Percentiles rank a stretch among this genome's conserved stretches.
phyloP scores from a whole-genome alignment of 2,329 filamentous ascomycete genomes.

The Ascochyta koolunga region DNA sequence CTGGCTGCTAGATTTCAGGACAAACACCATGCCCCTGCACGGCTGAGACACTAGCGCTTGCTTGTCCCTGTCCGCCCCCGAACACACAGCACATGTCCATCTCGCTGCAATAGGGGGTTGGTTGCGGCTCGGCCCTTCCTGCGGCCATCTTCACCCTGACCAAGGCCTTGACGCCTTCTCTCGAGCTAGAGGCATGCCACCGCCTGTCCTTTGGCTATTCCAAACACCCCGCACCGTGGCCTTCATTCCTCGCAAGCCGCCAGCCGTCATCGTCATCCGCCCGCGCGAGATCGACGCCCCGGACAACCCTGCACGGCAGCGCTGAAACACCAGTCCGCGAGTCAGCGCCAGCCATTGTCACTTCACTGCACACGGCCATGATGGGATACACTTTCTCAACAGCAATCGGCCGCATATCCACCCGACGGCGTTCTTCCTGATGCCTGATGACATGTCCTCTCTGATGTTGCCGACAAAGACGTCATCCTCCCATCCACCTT shows the following conservation, averaged over 20 bases:
- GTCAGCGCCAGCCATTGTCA: slow-evolving; percentile 3
- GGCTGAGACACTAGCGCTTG: slow-evolving; percentile 17
- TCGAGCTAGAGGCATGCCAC: no score
- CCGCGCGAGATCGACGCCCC: slow-evolving; percentile 9
- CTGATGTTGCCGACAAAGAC: no score
- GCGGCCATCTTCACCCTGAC: not conserved
- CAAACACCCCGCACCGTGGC: not conserved
- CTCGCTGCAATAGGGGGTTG: slow-evolving; percentile 2
- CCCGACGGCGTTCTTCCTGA: no score
- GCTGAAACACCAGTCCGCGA: slow-evolving; percentile 12
- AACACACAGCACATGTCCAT: slow-evolving; percentile 10
- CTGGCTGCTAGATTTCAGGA: slow-evolving; percentile 8
- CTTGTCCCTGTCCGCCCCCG: slow-evolving; percentile 12
- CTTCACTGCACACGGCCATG: not conserved
- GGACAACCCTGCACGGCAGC: not conserved
- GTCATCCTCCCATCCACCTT: no score
- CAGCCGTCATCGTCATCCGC: slow-evolving; percentile 4
- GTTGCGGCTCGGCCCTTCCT: slow-evolving; percentile 14
- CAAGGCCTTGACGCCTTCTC: no score
- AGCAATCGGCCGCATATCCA: no score
- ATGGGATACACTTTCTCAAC: no score
- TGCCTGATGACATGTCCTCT: no score
- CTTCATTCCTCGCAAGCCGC: not conserved
- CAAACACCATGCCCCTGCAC: slow-evolving; percentile 11
- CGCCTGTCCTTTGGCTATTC: no score